Evolutionary conservation across 2,329 filamentous ascomycete species (phyloP), one percentile per base, ranked within the genome.

Genomic region (Dothideomycetes sp.): DNA sequence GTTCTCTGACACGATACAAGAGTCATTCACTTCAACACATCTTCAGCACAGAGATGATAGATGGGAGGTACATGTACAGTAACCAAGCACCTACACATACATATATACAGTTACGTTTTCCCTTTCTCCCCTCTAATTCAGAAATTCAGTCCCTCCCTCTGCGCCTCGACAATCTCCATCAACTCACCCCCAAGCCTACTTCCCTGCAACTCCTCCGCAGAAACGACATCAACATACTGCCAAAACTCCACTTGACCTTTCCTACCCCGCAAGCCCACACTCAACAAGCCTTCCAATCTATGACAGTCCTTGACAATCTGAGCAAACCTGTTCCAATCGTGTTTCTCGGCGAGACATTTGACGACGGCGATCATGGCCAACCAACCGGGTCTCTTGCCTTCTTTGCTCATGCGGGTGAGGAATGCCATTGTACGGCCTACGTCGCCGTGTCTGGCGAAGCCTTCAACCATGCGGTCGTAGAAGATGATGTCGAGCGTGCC

Each of bases 401-500:
- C 54, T 20, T 49, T 54, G 1, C 54, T 51, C 59, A 67, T 64
- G 20, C 53, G 53, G 9, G 49, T 51, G 20, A 70, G 52, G 31
- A 68, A 62, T 5, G 51, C 52, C 52, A 69, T 61, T 58, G 69
- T 60, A 44, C 79, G 68, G 32, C 73, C 71, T 8, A 64, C 59
- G 27, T 44, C 43, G 33, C 58, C 55, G 29, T 53, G 43, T 10
- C 59, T 49, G 6, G 80, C 74, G 55, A 81, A 84, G 1, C 80
- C 81, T 53, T 77, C 74, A 47, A 87, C 72, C 46, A 82, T 67
- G 39, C 79, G 71, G 58, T 84, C 80, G 70, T 79, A 86, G 50
- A 87, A 76, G 17, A 74, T 61, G 44, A 69, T 65, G 53, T 82
- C 73, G 12, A 60, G 43, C 2, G 33, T 12, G 11, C 45, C 46